Base-by-base conservation (phyloP, 2,329 filamentous ascomycete species). In the Phialophora verrucosa region DNA sequence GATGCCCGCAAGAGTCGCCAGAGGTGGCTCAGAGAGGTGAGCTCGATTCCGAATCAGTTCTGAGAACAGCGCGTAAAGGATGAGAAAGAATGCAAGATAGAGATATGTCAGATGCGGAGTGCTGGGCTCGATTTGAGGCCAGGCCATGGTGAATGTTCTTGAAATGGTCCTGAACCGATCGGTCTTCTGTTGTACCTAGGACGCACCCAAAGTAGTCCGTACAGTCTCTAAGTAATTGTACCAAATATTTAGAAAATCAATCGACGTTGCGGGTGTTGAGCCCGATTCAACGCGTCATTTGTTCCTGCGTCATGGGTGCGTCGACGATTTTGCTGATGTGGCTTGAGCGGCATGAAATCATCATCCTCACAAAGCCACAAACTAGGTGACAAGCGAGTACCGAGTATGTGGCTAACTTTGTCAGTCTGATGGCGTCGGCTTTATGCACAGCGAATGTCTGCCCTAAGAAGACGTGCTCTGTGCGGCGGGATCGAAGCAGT, bases 1-100 rank as follows among this genome's bases (percentile, higher is more conserved):
- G 77, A 96, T 89, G 70, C 92, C 92, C 75, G 91, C 92, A 57
- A 96, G 80, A 2, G 92, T 96, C 59, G 93, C 92, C 2, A 73
- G 84, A 77, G 63, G 85, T 80, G 69, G 85, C 77, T 87, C 85
- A 65, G 85, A 85, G 69, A 88, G 84, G 78, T 87, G 87, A 32
- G 87, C 75, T 50, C 81, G 78, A 73, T 87, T 85, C 72, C 86
- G 85, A 75, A 87, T 87, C 66, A 87, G 79, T 11, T 82, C 83
- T 20, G 84, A 86, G 73, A 85, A 87, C 67, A 87, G 75, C 78
- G 86, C 86, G 75, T 87, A 87, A 73, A 85, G 70, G 70, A 83
- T 85, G 62, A 86, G 85, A 75, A 87, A 88, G 71, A 82, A 81
- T 63, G 84, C 83, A 53, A 87, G 77, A 69, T 86, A 83, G 74